phyloP scores from a whole-genome alignment of 2,329 filamentous ascomycete species.

The Simplicillium aogashimaense region DNA sequence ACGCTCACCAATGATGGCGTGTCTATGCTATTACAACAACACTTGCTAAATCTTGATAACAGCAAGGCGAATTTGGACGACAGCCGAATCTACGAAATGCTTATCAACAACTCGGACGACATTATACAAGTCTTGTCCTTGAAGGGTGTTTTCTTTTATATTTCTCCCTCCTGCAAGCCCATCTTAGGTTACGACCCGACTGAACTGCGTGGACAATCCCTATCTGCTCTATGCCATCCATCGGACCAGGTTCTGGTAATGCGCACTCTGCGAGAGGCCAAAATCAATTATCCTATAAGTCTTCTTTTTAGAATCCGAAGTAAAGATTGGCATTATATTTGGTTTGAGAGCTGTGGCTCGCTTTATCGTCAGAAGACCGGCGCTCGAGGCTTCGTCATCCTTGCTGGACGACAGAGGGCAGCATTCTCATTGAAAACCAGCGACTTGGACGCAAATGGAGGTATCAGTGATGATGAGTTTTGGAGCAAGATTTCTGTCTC shows the following conservation, averaged over 20 bases:
- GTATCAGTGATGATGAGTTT: conserved; percentile 71
- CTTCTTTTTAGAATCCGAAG: conserved; percentile 82
- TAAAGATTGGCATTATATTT: conserved; percentile 85
- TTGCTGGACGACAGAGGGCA: conserved; percentile 77
- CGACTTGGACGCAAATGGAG: conserved; percentile 44
- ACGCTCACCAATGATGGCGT: conserved; percentile 83
- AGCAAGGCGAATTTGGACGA: conserved; percentile 69
- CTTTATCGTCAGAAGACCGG: conserved; percentile 87
- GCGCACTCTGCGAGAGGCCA: conserved; percentile 81
- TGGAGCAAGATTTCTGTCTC: conserved; percentile 93
- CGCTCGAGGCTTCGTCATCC: conserved; percentile 82
- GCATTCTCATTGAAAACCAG: conserved; percentile 67
- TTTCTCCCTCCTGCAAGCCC: conserved; percentile 75
- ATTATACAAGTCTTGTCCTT: conserved; percentile 87
- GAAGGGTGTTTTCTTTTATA: conserved; percentile 82
- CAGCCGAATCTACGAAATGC: conserved; percentile 81
- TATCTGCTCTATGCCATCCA: conserved; percentile 91
- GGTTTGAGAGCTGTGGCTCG: conserved; percentile 92
- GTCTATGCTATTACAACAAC: conserved; percentile 66
- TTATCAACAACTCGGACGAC: conserved; percentile 87
- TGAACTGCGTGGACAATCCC: conserved; percentile 73
- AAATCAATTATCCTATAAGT: conserved; percentile 65
- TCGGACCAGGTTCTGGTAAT: conserved; percentile 93
- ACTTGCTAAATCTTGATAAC: conserved; percentile 46
- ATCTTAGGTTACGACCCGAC: conserved; percentile 79